Evolutionary conservation across 257 asterid species (phyloP).

Genomic region (Solanum sejunctum): DNA sequence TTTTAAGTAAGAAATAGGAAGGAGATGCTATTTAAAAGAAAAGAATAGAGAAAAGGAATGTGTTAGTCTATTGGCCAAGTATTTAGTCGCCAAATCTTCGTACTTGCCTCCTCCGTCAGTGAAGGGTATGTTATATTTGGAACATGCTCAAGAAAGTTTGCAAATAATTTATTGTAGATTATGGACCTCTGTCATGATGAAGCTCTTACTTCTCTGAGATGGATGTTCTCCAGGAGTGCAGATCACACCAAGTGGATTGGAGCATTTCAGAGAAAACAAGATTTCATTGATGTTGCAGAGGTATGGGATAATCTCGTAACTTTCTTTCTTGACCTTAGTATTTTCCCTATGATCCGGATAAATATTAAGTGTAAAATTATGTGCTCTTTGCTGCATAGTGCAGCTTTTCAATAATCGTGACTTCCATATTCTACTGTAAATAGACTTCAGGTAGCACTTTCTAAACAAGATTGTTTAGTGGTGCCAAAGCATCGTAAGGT

Average conservation of each 20-base stretch:
- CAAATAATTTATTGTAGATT: neutral
- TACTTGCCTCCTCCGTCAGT: neutral
- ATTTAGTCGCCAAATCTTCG: neutral
- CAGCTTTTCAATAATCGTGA: neutral
- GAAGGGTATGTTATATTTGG: neutral
- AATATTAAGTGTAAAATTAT: neutral
- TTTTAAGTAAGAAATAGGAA: neutral
- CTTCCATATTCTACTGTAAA: neutral
- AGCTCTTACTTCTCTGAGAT: neutral
- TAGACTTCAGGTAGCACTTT: neutral
- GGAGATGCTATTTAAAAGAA: neutral
- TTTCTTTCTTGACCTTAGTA: neutral
- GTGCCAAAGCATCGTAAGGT: neutral
- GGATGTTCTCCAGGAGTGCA: constrained; percentile 47
- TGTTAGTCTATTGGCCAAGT: neutral
- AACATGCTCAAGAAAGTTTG: neutral
- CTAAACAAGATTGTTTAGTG: neutral
- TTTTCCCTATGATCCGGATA: neutral
- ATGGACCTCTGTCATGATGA: neutral
- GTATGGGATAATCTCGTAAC: constrained; percentile 14
- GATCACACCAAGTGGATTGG: constrained; percentile 95
- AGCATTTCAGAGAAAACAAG: constrained; percentile 64
- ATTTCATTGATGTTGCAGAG: constrained; percentile 91
- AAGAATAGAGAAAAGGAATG: neutral
- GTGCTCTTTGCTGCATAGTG: neutral